Evolutionary conservation across 345 rosid species (phyloP), one percentile per base, ranked within the genome.

Genomic region (Mercurialis annua): DNA sequence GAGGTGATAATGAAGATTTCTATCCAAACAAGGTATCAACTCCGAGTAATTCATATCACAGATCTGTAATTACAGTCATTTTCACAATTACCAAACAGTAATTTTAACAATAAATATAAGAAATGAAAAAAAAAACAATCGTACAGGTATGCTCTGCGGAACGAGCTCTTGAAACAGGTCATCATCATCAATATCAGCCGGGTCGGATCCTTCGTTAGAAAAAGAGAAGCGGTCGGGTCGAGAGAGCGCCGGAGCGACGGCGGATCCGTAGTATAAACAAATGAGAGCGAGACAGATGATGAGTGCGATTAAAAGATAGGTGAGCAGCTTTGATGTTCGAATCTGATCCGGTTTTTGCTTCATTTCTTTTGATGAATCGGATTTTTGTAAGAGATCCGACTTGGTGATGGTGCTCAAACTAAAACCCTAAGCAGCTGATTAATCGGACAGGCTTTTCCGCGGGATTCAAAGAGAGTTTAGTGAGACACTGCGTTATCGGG

Each of bases 11-110:
- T 83, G 87, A 49, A 91, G 90, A 70, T 84, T 83, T 54, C 96
- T 76, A 76, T 94, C 99, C 71, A 94, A 76, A 76, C 99, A 94
- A 23, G 99, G 99, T 63, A 94, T 94, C 51, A 94, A 59, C 80
- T 91, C 99, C 18, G 99, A 91, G 72, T 83, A 81, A 21, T 64
- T 86, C 55, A 77, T 73, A 75, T 94, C 92, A 71, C 97, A 94
- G 58, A 94, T 78, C 99, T 91, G 81, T 31, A 54, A 55, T 4
- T 17, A 51, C 30, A 52, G 30, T n/a, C 18, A 42, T 16, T 54
- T 2, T n/a, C 26, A 52, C 26, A 26, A 5, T 24, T 9, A 46
- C 5, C 23, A 29, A 46, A 42, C 15, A 62, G 40, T 34, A n/a
- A 38, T 30, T 17, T 3, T 3, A 40, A 63, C 18, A 23, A 38